Percentiles rank a stretch among this genome's conserved stretches.
phyloP scores from a whole-genome alignment of 768 basidiomycete genomes.

The Rhodosporidiobolus sp. region DNA sequence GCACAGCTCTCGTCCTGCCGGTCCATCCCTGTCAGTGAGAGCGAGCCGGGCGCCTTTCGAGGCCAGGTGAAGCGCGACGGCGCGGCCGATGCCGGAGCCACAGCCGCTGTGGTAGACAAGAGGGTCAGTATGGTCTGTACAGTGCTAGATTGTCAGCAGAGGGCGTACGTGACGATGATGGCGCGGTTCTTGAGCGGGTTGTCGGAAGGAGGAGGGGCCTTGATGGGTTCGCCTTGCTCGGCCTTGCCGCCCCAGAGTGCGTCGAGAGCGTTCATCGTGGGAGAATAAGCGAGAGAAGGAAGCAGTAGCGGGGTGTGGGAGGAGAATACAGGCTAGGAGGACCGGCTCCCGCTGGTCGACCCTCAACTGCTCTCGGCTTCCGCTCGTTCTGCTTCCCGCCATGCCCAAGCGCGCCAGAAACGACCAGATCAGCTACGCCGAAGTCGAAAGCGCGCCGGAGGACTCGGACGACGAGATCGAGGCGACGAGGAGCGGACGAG shows the following conservation, averaged over 20 bases:
- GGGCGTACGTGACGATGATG: conserved; percentile 19
- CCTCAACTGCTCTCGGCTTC: too few relatives aligned
- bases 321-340: too few relatives aligned
- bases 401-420: background rate
- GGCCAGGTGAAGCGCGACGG: conserved; percentile 23
- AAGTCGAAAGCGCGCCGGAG: background rate
- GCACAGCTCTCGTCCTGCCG: conserved; percentile 16
- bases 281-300: too few relatives aligned
- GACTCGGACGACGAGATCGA: background rate
- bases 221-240: background rate
- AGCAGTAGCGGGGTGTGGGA: too few relatives aligned
- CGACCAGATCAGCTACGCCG: background rate
- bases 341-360: too few relatives aligned
- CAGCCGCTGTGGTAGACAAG: conserved; percentile 24
- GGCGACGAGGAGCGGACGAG: background rate
- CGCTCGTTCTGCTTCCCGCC: too few relatives aligned
- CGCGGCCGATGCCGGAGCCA: conserved; percentile 28
- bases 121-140: background rate
- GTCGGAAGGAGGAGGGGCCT: background rate
- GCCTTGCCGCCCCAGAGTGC: background rate
- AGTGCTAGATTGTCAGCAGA: background rate
- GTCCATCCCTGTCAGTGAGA: conserved; percentile 11
- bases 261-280: conserved; percentile 12
- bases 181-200: background rate
- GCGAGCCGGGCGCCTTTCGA: conserved; percentile 16